A percentile compares a stretch with the other conserved stretches of the same genome.
Conservation (phyloP, 179 eudicot species). For the Beta corolliflora region DNA sequence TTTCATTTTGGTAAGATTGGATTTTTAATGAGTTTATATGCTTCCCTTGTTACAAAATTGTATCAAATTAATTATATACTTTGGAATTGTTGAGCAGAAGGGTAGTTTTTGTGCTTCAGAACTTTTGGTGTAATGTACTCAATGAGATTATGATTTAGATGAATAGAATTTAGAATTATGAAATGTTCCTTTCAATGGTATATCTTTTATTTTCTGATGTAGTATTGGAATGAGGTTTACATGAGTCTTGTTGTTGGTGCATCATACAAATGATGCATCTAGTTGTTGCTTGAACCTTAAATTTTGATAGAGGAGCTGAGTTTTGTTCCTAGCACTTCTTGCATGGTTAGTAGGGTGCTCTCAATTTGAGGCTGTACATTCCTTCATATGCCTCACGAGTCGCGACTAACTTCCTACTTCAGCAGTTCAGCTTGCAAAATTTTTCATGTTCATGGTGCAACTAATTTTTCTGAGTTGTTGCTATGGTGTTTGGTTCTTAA, state of each 20-base stretch:
- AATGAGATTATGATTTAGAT: constrained; percentile 18
- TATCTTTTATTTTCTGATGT: not conserved
- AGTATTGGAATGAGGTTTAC: not conserved
- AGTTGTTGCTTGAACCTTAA: constrained; percentile 9
- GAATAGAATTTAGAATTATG: constrained; percentile 17
- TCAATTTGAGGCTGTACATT: not conserved
- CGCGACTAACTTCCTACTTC: not conserved
- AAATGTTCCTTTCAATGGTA: not conserved
- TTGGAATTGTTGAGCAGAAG: constrained; percentile 9
- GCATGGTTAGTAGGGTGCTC: not conserved
- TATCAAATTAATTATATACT: constrained; percentile 10
- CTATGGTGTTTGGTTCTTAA: not conserved
- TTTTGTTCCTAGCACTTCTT: constrained; percentile 4
- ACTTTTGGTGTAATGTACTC: not conserved
- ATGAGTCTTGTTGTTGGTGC: constrained; percentile 7
- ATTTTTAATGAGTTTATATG: constrained; percentile 4
- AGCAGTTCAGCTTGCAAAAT: not conserved
- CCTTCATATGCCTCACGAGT: not conserved
- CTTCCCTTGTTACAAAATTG: constrained; percentile 1
- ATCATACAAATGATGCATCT: not conserved
- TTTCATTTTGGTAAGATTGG: not conserved
- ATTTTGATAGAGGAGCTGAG: not conserved
- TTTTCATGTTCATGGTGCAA: not conserved
- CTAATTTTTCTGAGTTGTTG: not conserved
- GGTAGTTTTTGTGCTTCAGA: constrained; percentile 18